Base-by-base conservation (phyloP, 169 alveolate genomes). In the Perkinsus chesapeaki region DNA sequence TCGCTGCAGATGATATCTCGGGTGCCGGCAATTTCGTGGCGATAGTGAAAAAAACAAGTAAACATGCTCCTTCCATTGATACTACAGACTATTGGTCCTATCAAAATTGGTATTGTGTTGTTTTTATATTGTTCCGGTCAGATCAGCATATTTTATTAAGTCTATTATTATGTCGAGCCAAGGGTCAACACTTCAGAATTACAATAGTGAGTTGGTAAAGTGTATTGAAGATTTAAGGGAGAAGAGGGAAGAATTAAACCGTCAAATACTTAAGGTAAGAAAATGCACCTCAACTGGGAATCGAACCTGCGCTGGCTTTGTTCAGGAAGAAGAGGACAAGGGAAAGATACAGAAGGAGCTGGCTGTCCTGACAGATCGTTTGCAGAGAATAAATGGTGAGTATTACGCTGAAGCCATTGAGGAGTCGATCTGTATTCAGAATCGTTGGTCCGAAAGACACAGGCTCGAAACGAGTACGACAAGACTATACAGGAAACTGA, bases 401-500 rank as follows among this genome's bases (percentile, higher is more conserved):
- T 23, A 1, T 43, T 43, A 16, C 60, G 5, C 60, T 43, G 60
- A n/a, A n/a, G n/a, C n/a, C 60, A 9, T 43, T 43, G 60, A 5
- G 16, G 16, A 9, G 60, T 9, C 60, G 23, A 16, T 92, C 27
- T 39, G 39, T 72, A 20, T 47, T 93, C 97, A 94, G 98, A 97
- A 72, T 93, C 97, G 92, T 95, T 98, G 73, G 95, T 95, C 27
- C 96, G 98, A 93, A 98, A 98, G 95, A 96, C 97, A 34, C 97
- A 96, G 90, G 97, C 98, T 0, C 95, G 98, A 92, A 96, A 96
- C 92, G 99, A 98, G 95, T 98, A 97, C 94, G 99, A 97, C 96
- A 98, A 97, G 96, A 97, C 98, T 48, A 98, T 98, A 92, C 96
- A 96, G 91, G 99, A 98, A 93, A 97, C 98, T 16, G 99, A 98